A percentile compares a stretch with the other conserved stretches of the same genome.
Evolutionary conservation across 768 basidiomycete genomes (phyloP).

Genomic region (Gelatoporia subvermispora): DNA sequence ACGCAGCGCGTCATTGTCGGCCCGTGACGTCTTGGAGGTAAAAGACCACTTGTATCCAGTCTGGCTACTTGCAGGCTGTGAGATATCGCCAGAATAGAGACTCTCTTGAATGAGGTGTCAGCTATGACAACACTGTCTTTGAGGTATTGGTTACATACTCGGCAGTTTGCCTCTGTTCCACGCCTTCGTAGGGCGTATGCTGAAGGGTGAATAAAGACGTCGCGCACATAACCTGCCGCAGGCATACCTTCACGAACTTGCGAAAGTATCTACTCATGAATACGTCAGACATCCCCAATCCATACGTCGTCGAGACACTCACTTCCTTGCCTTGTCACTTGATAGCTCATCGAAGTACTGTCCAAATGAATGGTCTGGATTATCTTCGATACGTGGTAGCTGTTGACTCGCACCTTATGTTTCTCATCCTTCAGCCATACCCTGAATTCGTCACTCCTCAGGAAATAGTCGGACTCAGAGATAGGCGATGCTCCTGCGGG

Average conservation of each 20-base stretch:
- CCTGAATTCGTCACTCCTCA: conserved; percentile 83
- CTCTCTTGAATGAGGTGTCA: conserved; percentile 36
- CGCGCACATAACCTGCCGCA: background rate
- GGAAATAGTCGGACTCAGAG: conserved; percentile 82
- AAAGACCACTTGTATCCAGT: conserved; percentile 91
- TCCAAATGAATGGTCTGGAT: too few species aligned
- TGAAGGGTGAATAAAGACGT: conserved; percentile 1
- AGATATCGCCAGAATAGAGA: conserved; percentile 54
- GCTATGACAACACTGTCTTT: background rate
- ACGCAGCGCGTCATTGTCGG: conserved; percentile 54
- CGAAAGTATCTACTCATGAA: conserved; percentile 68
- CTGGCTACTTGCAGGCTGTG: conserved; percentile 55
- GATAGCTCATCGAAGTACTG: conserved; percentile 87
- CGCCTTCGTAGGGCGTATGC: conserved; percentile 34
- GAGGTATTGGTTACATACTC: conserved; percentile 35
- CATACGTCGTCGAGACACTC: conserved; percentile 20
- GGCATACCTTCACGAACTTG: conserved; percentile 79
- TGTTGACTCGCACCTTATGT: conserved; percentile 39
- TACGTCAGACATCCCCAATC: conserved; percentile 23
- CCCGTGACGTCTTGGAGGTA: conserved; percentile 57
- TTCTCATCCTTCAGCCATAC: conserved; percentile 79
- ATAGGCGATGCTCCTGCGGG: conserved; percentile 60
- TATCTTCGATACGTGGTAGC: background rate
- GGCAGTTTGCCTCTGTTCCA: conserved; percentile 81
- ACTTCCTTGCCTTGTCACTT: conserved; percentile 77